Base-by-base conservation (phyloP, 2,329 filamentous ascomycete species). In the Diaporthe longicolla region DNA sequence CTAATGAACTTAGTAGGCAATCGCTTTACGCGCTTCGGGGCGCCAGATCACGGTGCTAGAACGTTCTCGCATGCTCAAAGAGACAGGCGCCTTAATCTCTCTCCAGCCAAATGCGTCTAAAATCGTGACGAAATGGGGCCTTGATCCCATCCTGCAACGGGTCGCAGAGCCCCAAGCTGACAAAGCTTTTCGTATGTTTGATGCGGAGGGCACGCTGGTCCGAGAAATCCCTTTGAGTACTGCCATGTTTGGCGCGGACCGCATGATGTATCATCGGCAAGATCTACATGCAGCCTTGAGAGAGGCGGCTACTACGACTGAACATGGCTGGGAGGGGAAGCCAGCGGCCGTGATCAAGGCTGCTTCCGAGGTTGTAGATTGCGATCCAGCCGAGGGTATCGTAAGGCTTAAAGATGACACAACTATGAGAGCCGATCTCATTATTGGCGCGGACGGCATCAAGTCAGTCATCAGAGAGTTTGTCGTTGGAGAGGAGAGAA, bases 31-130 rank as follows among this genome's bases (percentile, higher is more conserved):
- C 66, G 79, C 76, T 4, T 76, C 78, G 0, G 78, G 77, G 21
- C 73, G 77, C 6, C 70, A 45, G 0, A 79, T 80, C 45, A 79
- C 76, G 1, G 73, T 80, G 3, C 59, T 80, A 0, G 79, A 80
- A 26, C 76, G 77, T 15, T 79, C 77, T 26, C 77, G 75, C 45
- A 76, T 80, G 73, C 78, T 79, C 17, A 79, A 79, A 8, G 84
- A 86, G 73, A 82, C 84, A 9, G 84, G 84, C 2, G 84, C 84
- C 1, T 80, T 83, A 10, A 83, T 85, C 24, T 85, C 83, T 0
- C 78, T 85, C 0, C 84, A 85, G 63, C 84, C 84, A 0, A 85
- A 85, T 76, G 84, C 84, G 0, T 81, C 80, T 26, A 80, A 81
- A 50, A 83, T 84, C 3, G 76, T 84, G 10, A 61, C 78, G 10